Conservation (phyloP, 2,329 filamentous ascomycete genomes). For the Microsporum ferrugineum region DNA sequence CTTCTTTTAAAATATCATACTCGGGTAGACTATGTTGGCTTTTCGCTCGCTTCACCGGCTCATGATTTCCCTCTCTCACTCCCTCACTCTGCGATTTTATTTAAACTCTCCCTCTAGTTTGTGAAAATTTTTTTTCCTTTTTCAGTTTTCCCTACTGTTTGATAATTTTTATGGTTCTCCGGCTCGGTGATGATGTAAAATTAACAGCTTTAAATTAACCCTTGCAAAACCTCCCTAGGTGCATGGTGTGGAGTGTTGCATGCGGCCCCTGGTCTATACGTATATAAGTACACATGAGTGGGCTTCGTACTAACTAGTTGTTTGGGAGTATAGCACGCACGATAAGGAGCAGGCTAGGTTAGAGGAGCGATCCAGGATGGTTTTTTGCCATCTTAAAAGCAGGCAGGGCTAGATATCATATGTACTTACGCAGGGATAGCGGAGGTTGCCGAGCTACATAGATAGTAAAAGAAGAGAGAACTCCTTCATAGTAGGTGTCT, state of each 20-base stretch:
- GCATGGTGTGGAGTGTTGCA: not conserved
- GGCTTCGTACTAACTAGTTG: not conserved
- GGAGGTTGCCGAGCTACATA: not conserved
- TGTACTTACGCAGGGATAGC: not conserved
- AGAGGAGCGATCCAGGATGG: not conserved
- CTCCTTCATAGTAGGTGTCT: too few species aligned
- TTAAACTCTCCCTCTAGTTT: not conserved
- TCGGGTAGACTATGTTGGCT: not conserved
- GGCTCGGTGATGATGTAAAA: not conserved
- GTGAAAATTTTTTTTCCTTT: not conserved
- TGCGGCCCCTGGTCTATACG: not conserved
- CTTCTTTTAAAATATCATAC: not conserved
- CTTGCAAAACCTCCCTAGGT: not conserved
- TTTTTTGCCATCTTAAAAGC: not conserved
- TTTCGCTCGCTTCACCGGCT: not conserved
- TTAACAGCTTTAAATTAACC: constrained; percentile 1
- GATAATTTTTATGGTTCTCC: not conserved
- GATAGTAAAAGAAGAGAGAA: too few species aligned
- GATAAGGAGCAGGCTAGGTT: not conserved
- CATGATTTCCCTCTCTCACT: not conserved
- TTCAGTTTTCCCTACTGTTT: not conserved
- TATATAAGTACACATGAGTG: not conserved
- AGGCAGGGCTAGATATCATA: not conserved
- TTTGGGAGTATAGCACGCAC: not conserved
- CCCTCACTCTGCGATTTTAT: not conserved